phyloP scores from a whole-genome alignment of 257 asterid genomes.

The Lithospermum erythrorhizon region DNA sequence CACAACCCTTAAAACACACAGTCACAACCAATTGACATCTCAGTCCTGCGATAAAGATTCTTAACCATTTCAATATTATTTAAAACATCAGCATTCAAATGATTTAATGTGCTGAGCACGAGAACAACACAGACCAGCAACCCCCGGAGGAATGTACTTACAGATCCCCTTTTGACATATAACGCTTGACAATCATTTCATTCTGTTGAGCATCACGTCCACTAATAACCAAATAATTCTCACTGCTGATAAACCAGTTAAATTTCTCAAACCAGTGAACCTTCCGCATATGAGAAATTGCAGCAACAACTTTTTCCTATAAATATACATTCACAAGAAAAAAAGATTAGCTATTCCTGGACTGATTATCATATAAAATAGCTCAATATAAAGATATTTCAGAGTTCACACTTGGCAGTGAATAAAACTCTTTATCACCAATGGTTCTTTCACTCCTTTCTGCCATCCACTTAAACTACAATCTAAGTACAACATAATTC shows the following conservation, averaged over 20 bases:
- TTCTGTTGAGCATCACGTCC: slow-evolving; percentile 98
- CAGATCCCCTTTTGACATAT: slow-evolving; percentile 97
- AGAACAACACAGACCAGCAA: neutral
- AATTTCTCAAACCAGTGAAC: slow-evolving; percentile 99
- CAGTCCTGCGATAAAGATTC: neutral
- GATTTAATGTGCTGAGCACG: neutral
- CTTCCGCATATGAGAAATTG: slow-evolving; percentile 91
- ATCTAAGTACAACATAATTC: neutral
- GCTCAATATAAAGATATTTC: neutral
- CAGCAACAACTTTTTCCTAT: slow-evolving; percentile 93
- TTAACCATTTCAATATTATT: neutral
- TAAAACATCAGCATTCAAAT: neutral
- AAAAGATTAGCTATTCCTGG: no score
- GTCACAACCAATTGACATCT: neutral
- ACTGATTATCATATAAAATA: neutral
- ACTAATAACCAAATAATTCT: slow-evolving; percentile 88
- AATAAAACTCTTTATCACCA: neutral
- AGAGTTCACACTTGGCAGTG: neutral
- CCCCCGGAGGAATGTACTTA: slow-evolving; percentile 32
- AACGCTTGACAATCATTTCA: slow-evolving; percentile 97
- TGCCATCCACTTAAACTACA: neutral
- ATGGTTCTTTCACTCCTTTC: neutral
- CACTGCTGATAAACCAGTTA: slow-evolving; percentile 98
- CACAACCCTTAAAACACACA: neutral
- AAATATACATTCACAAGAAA: slow-evolving; percentile 3